phyloP scores from a whole-genome alignment of 2,329 filamentous ascomycete species.

The Aspergillus luchuensis region DNA sequence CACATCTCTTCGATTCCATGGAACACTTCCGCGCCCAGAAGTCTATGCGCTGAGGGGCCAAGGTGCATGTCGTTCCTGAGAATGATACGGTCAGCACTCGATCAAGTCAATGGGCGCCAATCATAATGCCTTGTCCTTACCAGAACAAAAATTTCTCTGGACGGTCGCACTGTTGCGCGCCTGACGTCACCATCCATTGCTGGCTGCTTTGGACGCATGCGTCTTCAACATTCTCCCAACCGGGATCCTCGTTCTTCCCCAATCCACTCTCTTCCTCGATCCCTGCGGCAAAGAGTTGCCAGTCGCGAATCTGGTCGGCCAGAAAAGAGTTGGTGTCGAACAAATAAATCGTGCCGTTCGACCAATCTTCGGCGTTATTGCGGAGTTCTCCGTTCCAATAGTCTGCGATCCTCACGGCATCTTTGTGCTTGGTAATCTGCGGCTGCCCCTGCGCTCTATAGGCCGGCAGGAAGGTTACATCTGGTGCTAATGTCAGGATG shows the following conservation, averaged over 20 bases:
- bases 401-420: conserved; percentile 34
- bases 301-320: conserved; percentile 41
- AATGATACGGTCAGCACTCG: conserved; percentile 11
- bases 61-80: conserved; percentile 47
- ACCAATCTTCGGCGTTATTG: conserved; percentile 34
- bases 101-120: conserved; percentile 8
- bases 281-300: conserved; percentile 39
- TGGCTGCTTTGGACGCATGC: conserved; percentile 35
- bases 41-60: conserved; percentile 39
- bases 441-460: conserved; percentile 30
- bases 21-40: conserved; percentile 43
- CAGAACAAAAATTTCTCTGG: conserved; percentile 46
- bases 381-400: conserved; percentile 40
- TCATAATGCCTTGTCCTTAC: conserved; percentile 30
- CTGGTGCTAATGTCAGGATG: conserved; percentile 41
- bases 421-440: conserved; percentile 33
- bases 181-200: conserved; percentile 35
- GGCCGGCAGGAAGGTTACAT: conserved; percentile 45
- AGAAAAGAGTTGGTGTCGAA: conserved; percentile 45
- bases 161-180: conserved; percentile 34
- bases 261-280: conserved; percentile 39
- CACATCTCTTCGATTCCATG: conserved; percentile 39
- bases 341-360: conserved; percentile 38
- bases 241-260: conserved; percentile 35
- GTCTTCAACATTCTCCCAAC: conserved; percentile 41